Percentiles rank a stretch among this genome's conserved stretches.
phyloP scores from a whole-genome alignment of 2,329 filamentous ascomycete species.

The Diplodia seriata region DNA sequence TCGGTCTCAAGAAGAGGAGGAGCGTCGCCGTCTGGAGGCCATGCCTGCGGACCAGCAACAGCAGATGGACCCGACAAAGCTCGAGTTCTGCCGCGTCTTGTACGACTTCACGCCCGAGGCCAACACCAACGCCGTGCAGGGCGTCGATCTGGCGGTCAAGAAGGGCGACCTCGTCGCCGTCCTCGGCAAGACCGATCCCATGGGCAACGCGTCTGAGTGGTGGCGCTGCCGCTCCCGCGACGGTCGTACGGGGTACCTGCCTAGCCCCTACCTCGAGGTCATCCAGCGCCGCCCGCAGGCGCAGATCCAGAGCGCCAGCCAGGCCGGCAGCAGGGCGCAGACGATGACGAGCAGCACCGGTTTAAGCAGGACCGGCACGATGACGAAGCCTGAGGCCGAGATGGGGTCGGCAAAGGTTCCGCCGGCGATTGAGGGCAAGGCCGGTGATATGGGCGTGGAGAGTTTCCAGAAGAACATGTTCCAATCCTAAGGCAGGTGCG shows the following conservation, averaged over 20 bases:
- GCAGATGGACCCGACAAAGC: constrained; percentile 79
- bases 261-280: constrained; percentile 84
- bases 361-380: constrained; percentile 51
- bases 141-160: constrained; percentile 87
- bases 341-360: constrained; percentile 57
- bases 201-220: constrained; percentile 93
- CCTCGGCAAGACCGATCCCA: constrained; percentile 87
- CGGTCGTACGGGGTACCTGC: constrained; percentile 88
- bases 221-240: constrained; percentile 94
- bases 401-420: constrained; percentile 53
- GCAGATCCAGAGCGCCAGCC: constrained; percentile 53
- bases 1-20: constrained; percentile 82
- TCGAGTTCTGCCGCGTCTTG: constrained; percentile 93
- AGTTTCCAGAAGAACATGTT: constrained; percentile 76
- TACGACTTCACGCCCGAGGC: constrained; percentile 92
- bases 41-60: constrained; percentile 56
- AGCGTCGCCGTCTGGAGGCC: constrained; percentile 65
- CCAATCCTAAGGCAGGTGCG: constrained; percentile 54
- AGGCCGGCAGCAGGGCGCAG: constrained; percentile 57
- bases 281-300: constrained; percentile 64
- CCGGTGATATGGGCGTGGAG: constrained; percentile 69
- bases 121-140: constrained; percentile 60
- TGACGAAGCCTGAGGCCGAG: constrained; percentile 41
- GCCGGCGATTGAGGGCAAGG: constrained; percentile 62
- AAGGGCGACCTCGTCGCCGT: constrained; percentile 97